Evolutionary conservation across 2,329 filamentous ascomycete species (phyloP), one percentile per base, ranked within the genome.

Genomic region (Penicillium sp.): DNA sequence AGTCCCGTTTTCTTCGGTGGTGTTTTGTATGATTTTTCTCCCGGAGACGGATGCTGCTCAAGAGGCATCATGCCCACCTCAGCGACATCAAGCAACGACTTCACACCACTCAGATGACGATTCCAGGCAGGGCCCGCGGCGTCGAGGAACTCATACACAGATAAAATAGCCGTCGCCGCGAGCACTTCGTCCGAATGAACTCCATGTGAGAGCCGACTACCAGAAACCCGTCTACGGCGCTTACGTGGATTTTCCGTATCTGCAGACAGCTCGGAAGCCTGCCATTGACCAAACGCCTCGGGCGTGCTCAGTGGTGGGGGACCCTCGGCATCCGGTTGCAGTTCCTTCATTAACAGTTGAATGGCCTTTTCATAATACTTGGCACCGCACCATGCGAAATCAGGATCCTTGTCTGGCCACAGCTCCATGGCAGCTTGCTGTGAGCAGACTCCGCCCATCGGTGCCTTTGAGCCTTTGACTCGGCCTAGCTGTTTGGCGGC

Each of bases 131-230:
- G 77, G 2, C 81, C 82, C 0, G 83, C 85, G 1, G 83, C 82
- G 66, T 87, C 84, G n/a, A 88, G 74, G 55, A 87, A 84, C 58
- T 88, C 85, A 64, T 87, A 88, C 0, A 85, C 82, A 55, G 84
- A 87, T 1, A 89, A 70, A 13, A 88, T 87, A 0, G 85, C 84
- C 2, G 84, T 84, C 2, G 85, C 84, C 8, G 84, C 84, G 19
- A 87, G 75, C 3, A 87, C 76, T 54, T 88, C 84, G 59, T 87
- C 84, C 0, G 72, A 75, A 53, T 72, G 68, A 7, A 67, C 67
- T 18, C 70, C 70, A 67, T 76, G 67, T 8, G 71, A 70, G 14
- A 73, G 62, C 35, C 68, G 66, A 53, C 79, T 80, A 60, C 79
- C 78, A 18, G 79, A 72, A 40, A 67, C 65, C 39, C 70, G 67